Evolutionary conservation across 441 rosid species (phyloP).

Genomic region (Breynia disticha): DNA sequence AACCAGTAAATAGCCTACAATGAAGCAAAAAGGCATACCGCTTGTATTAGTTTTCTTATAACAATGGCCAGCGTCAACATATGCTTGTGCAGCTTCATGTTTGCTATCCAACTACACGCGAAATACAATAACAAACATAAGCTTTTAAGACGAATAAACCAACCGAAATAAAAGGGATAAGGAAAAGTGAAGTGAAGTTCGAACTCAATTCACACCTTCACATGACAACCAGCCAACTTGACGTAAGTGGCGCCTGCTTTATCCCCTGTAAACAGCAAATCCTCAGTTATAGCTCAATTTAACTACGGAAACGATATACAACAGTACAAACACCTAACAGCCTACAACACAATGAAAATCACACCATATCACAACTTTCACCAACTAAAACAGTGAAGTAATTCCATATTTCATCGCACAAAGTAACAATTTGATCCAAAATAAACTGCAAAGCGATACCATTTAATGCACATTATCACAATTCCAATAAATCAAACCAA

Average conservation of each 20-base stretch:
- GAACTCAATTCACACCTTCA: conserved; percentile 39
- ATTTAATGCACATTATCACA: too few relatives aligned
- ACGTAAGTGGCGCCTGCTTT: conserved; percentile 71
- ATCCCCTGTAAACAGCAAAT: conserved; percentile 50
- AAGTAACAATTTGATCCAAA: too few relatives aligned
- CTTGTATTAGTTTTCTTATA: conserved; percentile 76
- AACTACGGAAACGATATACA: not conserved
- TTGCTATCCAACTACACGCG: conserved; percentile 72
- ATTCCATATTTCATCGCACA: too few relatives aligned
- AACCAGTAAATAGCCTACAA: too few relatives aligned
- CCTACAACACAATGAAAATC: too few relatives aligned
- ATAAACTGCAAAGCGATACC: too few relatives aligned
- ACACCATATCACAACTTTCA: too few relatives aligned
- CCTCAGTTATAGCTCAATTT: not conserved
- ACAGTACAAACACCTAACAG: too few relatives aligned
- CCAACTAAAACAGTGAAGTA: too few relatives aligned
- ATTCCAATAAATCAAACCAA: too few relatives aligned
- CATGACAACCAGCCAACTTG: conserved; percentile 71
- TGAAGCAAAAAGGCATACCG: conserved; percentile 36
- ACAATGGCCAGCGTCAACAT: conserved; percentile 87
- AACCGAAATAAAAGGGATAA: not conserved
- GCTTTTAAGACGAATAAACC: not conserved
- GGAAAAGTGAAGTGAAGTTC: conserved; percentile 1
- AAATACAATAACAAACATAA: conserved; percentile 4
- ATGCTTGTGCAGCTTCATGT: conserved; percentile 93